phyloP scores from a whole-genome alignment of 2,329 filamentous ascomycete species.

The Fusarium sarcochroum region DNA sequence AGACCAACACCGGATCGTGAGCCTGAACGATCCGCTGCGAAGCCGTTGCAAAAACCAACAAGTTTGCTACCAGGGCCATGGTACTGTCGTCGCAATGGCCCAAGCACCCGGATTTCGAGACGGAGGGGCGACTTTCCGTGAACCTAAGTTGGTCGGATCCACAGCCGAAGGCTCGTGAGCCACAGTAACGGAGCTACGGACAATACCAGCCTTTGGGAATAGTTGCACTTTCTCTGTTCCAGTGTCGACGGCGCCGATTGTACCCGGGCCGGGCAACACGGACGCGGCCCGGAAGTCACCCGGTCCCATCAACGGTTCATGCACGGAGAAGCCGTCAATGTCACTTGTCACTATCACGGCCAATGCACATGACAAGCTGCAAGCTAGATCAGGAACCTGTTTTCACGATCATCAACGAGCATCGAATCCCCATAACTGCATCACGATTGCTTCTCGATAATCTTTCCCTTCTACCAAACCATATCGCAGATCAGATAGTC shows the following conservation, averaged over 20 bases:
- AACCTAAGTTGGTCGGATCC: conserved; percentile 18
- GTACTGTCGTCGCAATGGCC: conserved; percentile 21
- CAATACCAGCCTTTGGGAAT: conserved; percentile 13
- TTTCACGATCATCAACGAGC: not conserved
- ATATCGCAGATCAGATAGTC: conserved; percentile 20
- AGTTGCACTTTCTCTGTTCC: conserved; percentile 9
- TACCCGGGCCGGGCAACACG: conserved; percentile 10
- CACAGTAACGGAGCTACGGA: not conserved
- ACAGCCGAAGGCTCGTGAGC: not conserved
- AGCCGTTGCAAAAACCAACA: conserved; percentile 16
- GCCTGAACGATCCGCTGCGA: conserved; percentile 10
- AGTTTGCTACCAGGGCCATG: conserved; percentile 19
- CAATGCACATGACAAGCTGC: conserved; percentile 1
- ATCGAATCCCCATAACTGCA: conserved; percentile 15
- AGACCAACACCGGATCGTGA: conserved; percentile 14
- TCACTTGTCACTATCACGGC: too few relatives aligned
- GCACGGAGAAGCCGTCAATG: conserved; percentile 2
- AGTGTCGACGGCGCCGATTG: conserved; percentile 21
- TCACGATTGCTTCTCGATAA: conserved; percentile 25
- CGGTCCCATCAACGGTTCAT: conserved; percentile 21
- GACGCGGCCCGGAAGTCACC: conserved; percentile 13
- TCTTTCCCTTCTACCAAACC: conserved; percentile 3
- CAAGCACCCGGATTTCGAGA: conserved; percentile 11
- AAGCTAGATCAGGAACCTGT: not conserved
- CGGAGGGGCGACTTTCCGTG: conserved; percentile 20